These are phyloP conservation scores for Bremia lactucae DNA, from an alignment of 352 stramenopile genomes.

Conservation along the genomic window DNA sequence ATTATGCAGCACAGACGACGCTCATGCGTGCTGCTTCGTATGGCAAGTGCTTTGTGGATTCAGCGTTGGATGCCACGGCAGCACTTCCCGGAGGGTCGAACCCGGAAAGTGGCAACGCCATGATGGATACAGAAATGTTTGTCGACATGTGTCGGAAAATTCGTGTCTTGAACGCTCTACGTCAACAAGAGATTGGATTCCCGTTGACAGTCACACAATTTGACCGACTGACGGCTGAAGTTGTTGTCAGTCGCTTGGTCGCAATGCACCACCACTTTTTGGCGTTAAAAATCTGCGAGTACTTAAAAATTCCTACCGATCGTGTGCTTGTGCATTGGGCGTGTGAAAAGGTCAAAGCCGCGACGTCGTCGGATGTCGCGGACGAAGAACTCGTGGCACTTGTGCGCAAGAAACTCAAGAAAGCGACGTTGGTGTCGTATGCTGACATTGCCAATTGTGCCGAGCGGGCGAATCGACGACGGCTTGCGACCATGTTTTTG, in stretches of 20 bases:
- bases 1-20: constrained; percentile 68
- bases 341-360: constrained; percentile 80
- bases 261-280: constrained; percentile 81
- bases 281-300: constrained; percentile 87
- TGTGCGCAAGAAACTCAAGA: constrained; percentile 77
- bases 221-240: constrained; percentile 71
- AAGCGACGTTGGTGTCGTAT: constrained; percentile 70
- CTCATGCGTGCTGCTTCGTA: constrained; percentile 81
- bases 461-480: constrained; percentile 65
- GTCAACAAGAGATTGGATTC: constrained; percentile 68
- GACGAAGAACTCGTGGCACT: constrained; percentile 80
- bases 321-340: constrained; percentile 86
- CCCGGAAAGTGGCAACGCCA: constrained; percentile 9
- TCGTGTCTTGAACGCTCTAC: constrained; percentile 84
- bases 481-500: constrained; percentile 85
- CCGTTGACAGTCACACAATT: constrained; percentile 74
- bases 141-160: constrained; percentile 85
- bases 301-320: constrained; percentile 80
- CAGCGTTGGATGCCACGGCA: constrained; percentile 32
- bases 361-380: constrained; percentile 30
- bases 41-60: constrained; percentile 83
- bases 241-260: constrained; percentile 79
- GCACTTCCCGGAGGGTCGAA: constrained; percentile 11
- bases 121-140: constrained; percentile 75
- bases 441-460: constrained; percentile 77